A percentile compares a stretch with the other conserved stretches of the same genome.
Evolutionary conservation across 768 basidiomycete species (phyloP).

Genomic region (Tubosaeta sp.): DNA sequence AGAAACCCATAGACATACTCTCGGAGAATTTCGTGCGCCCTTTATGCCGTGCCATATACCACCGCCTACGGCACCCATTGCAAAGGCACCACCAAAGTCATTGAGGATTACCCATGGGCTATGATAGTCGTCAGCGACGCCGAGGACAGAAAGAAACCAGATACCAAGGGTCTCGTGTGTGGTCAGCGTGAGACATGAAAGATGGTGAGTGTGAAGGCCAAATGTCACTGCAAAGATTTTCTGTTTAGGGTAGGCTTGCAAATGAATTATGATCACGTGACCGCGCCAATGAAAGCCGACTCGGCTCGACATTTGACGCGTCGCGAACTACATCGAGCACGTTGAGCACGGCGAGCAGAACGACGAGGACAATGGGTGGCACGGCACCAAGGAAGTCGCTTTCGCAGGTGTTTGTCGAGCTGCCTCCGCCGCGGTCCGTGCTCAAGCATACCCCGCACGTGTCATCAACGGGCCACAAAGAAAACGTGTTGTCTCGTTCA

Average conservation of each 20-base stretch:
- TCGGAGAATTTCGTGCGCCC: constrained; percentile 93
- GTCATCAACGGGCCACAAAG: constrained; percentile 38
- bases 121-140: constrained; percentile 7
- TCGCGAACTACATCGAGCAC: constrained; percentile 16
- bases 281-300: constrained; percentile 23
- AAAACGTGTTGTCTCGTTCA: constrained; percentile 41
- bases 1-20: constrained; percentile 46
- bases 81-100: constrained; percentile 96
- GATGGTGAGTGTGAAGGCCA: background rate
- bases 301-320: constrained; percentile 13
- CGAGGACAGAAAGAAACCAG: constrained; percentile 9
- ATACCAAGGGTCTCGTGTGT: constrained; percentile 90
- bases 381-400: constrained; percentile 24
- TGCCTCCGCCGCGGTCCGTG: constrained; percentile 38
- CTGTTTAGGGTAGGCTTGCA: constrained; percentile 30
- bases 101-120: constrained; percentile 99
- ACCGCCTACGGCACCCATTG: constrained; percentile 97
- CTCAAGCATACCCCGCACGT: constrained; percentile 24
- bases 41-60: constrained; percentile 99
- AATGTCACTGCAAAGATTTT: constrained; percentile 13
- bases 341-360: constrained; percentile 12
- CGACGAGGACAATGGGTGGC: constrained; percentile 16
- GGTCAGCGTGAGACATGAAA: constrained; percentile 83
- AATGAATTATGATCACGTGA: constrained; percentile 23
- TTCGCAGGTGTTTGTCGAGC: constrained; percentile 54